phyloP scores from a whole-genome alignment of 2,329 filamentous ascomycete species.

The Hirsutella rhossiliensis region DNA sequence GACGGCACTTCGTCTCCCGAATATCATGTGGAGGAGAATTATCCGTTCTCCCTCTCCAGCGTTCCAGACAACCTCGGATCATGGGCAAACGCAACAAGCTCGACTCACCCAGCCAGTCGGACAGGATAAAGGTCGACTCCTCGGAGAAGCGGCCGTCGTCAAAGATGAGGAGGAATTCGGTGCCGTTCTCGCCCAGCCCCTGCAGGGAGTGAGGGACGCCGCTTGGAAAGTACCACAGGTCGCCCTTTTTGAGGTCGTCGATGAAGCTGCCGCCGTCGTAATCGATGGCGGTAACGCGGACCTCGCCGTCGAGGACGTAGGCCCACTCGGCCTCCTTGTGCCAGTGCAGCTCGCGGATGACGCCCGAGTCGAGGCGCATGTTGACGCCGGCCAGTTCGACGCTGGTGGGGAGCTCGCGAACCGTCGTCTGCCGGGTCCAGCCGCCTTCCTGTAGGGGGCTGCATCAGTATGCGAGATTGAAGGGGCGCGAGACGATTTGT shows the following conservation, averaged over 20 bases:
- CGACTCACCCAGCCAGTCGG: constrained; percentile 55
- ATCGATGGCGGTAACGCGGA: constrained; percentile 62
- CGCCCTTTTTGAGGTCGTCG: constrained; percentile 64
- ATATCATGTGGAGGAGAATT: no score
- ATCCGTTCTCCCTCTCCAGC: no score
- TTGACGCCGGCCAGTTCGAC: constrained; percentile 66
- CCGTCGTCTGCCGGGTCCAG: constrained; percentile 64
- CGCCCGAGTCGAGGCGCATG: constrained; percentile 62
- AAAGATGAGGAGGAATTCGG: constrained; percentile 36
- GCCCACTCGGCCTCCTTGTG: constrained; percentile 74
- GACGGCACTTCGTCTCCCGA: no score
- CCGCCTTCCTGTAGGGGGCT: constrained; percentile 46
- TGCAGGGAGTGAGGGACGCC: constrained; percentile 70
- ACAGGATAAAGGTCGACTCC: constrained; percentile 59
- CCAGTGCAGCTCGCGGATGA: constrained; percentile 70
- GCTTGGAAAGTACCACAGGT: constrained; percentile 72
- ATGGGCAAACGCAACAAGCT: fast-evolving
- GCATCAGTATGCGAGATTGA: constrained; percentile 2
- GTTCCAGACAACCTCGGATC: no score
- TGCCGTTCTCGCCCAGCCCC: constrained; percentile 52
- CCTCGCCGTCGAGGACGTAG: constrained; percentile 58
- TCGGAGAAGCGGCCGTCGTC: constrained; percentile 40
- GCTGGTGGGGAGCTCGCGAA: constrained; percentile 51
- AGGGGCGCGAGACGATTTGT: neutral
- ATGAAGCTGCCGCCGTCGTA: constrained; percentile 66